These are phyloP conservation scores for Asterionellopsis glacialis DNA, from an alignment of 108 stramenopile genomes.

Conservation along the genomic window DNA sequence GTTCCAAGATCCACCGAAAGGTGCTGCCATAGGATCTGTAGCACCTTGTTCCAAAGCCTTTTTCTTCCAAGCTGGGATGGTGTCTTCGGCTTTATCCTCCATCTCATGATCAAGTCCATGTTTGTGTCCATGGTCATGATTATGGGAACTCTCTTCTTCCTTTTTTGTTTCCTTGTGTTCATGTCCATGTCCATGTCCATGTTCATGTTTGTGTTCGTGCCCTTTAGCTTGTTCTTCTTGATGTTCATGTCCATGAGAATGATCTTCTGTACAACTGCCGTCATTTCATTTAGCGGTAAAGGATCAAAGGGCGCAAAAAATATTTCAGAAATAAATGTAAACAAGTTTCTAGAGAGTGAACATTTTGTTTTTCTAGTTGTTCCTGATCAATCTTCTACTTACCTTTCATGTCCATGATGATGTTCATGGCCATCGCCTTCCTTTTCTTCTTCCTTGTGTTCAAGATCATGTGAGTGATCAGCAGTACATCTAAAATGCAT, in stretches of 20 bases:
- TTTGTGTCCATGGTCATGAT: slow-evolving; percentile 20
- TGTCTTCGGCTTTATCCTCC: slow-evolving; percentile 21
- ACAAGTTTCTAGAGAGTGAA: no score
- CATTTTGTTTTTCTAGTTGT: no score
- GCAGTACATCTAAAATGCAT: slow-evolving; percentile 3
- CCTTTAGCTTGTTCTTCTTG: neutral
- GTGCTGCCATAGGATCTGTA: slow-evolving; percentile 51
- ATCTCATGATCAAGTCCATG: slow-evolving; percentile 7
- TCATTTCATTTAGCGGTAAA: no score
- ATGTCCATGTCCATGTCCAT: slow-evolving; percentile 30
- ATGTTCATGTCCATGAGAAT: slow-evolving; percentile 7
- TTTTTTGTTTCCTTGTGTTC: slow-evolving; percentile 23
- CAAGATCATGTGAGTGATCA: slow-evolving; percentile 26
- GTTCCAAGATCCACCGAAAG: slow-evolving; percentile 72
- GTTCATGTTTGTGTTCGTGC: slow-evolving; percentile 13
- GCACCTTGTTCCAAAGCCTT: slow-evolving; percentile 41
- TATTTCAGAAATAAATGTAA: no score
- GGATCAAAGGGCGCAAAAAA: no score
- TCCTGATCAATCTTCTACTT: neutral
- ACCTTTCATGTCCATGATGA: slow-evolving; percentile 15
- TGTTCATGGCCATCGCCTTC: slow-evolving; percentile 26
- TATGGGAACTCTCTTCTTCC: slow-evolving; percentile 15
- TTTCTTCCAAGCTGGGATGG: slow-evolving; percentile 79
- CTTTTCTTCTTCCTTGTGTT: slow-evolving; percentile 12
- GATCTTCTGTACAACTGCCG: neutral